These are phyloP conservation scores for Ceratorhiza oryzae-sativae DNA, from an alignment of 1,284 basidiomycete genomes.

Conservation along the genomic window DNA sequence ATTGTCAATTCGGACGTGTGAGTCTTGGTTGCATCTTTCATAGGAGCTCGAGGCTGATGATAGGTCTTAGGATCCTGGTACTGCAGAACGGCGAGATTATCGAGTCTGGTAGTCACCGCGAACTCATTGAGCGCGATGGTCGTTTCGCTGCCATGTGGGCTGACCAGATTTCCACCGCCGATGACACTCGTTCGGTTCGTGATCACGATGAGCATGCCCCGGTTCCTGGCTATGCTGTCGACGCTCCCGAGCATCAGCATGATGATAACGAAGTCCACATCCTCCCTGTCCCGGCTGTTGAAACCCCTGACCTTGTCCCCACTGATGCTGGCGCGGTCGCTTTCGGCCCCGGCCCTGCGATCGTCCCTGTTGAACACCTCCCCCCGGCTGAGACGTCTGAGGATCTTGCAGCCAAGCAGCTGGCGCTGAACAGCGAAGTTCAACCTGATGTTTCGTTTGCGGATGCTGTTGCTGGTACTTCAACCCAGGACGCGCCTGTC, in stretches of 20 bases:
- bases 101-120: constrained; percentile 78
- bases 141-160: constrained; percentile 84
- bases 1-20: constrained; percentile 78
- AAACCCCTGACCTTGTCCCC: constrained; percentile 12
- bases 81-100: constrained; percentile 81
- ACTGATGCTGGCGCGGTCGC: neutral
- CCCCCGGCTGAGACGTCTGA: constrained; percentile 3
- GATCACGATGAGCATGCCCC: constrained; percentile 54
- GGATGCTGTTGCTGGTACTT: constrained; percentile 23
- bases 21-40: constrained; percentile 45
- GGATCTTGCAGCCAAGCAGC: neutral
- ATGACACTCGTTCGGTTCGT: constrained; percentile 44
- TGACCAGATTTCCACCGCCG: constrained; percentile 70
- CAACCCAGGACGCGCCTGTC: constrained; percentile 2
- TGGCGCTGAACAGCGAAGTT: constrained; percentile 5
- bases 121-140: constrained; percentile 71
- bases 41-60: constrained; percentile 34
- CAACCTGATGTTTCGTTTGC: constrained; percentile 30
- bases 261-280: constrained; percentile 5
- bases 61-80: constrained; percentile 69
- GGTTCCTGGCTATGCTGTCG: constrained; percentile 39
- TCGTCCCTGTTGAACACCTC: constrained; percentile 9
- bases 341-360: constrained; percentile 2
- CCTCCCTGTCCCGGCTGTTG: constrained; percentile 20
- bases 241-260: constrained; percentile 5